A percentile compares a stretch with the other conserved stretches of the same genome.
Conservation (phyloP, 2,329 filamentous ascomycete genomes). For the Cordyceps fumosorosea region DNA sequence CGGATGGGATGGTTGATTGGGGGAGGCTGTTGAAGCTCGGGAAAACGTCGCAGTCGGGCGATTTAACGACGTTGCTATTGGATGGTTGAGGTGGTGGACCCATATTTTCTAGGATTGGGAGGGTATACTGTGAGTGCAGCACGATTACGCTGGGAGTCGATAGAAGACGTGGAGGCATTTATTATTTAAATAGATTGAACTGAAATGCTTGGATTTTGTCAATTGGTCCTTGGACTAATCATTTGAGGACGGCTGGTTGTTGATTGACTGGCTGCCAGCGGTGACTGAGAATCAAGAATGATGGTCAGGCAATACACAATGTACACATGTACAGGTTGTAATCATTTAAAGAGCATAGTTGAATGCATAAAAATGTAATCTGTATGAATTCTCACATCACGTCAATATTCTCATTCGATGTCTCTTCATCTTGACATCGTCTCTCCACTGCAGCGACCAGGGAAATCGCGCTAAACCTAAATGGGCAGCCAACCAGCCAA, state of each 20-base stretch:
- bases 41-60: slow-evolving; percentile 10
- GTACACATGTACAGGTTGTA: background rate
- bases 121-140: background rate
- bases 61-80: slow-evolving; percentile 3
- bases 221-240: background rate
- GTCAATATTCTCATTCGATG: background rate
- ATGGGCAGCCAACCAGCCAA: slow-evolving; percentile 2
- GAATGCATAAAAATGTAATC: background rate
- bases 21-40: background rate
- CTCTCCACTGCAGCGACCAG: background rate
- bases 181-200: background rate
- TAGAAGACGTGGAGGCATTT: background rate
- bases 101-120: background rate
- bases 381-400: too few relatives aligned
- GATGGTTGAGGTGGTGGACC: background rate
- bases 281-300: background rate
- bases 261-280: background rate
- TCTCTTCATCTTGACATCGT: background rate
- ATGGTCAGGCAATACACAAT: background rate
- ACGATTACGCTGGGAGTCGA: background rate
- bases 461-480: slow-evolving; percentile 8
- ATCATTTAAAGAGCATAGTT: background rate
- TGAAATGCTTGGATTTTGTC: background rate
- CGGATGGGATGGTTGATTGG: background rate
- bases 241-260: background rate